Conservation (phyloP, 2,329 filamentous ascomycete genomes). For the Epichloe gansuensis region DNA sequence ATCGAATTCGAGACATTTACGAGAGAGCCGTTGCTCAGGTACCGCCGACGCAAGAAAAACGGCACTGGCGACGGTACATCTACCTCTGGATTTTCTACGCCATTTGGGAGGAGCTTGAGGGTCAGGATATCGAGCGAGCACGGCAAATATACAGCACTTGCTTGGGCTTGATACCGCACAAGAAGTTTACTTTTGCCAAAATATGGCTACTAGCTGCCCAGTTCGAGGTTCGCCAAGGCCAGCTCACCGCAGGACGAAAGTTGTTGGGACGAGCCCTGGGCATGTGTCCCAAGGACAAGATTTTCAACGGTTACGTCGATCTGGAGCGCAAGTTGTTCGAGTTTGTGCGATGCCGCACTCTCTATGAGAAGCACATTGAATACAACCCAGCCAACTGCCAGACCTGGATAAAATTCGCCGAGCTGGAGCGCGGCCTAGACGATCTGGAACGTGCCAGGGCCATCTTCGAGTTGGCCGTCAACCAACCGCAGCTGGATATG, state of each 20-base stretch:
- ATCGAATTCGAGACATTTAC: constrained; percentile 83
- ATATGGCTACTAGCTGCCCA: constrained; percentile 89
- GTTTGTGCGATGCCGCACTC: constrained; percentile 76
- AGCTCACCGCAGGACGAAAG: constrained; percentile 72
- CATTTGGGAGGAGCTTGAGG: constrained; percentile 83
- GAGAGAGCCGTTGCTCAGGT: constrained; percentile 92
- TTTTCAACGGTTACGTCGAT: constrained; percentile 89
- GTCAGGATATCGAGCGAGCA: constrained; percentile 64
- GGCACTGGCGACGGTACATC: constrained; percentile 94
- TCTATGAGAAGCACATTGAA: constrained; percentile 90
- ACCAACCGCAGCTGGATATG: constrained; percentile 82
- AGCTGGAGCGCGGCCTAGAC: constrained; percentile 82
- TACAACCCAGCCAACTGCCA: constrained; percentile 85
- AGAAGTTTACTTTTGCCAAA: constrained; percentile 95
- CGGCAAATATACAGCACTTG: constrained; percentile 87
- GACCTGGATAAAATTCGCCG: constrained; percentile 93
- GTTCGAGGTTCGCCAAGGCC: constrained; percentile 80
- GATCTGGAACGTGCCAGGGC: constrained; percentile 78
- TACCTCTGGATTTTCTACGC: constrained; percentile 98
- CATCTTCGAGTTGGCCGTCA: constrained; percentile 84
- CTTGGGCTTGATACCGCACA: constrained; percentile 79
- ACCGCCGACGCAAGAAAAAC: constrained; percentile 89
- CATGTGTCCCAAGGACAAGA: constrained; percentile 89
- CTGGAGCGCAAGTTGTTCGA: constrained; percentile 90
- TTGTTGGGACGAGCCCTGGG: constrained; percentile 82